Evolutionary conservation across 345 rosid genomes (phyloP), one percentile per base, ranked within the genome.

Genomic region (Rhodamnia argentea): DNA sequence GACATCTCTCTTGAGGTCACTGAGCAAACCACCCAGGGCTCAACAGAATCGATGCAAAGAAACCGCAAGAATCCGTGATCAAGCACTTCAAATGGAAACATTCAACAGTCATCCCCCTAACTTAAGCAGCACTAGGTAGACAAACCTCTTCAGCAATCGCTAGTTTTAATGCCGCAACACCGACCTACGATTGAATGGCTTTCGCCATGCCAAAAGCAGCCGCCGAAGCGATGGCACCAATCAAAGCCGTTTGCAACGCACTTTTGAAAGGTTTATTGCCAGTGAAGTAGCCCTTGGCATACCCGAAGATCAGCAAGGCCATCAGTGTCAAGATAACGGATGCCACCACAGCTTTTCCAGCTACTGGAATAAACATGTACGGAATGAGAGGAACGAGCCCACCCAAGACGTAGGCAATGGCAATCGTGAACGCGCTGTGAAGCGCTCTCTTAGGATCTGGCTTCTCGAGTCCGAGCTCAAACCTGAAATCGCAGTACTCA

Each of bases 381-480:
- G 99, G 99, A 51, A 86, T 5, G 24, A 97, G 93, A 22, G 99
- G 99, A 82, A 97, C 94, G 7, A 91, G 64, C 83, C 99, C 99
- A 4, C 99, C 99, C 86, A 94, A 81, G 5, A 95, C 86, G 82
- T 97, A 97, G 42, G 99, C 92, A 42, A 92, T 32, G 54, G 99
- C 94, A 23, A 93, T 93, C 2, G 94, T 93, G 64, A 93, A 52
- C 1, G 96, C 97, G n/a, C 99, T 97, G 44, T 92, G 93, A 0
- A 94, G 84, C 32, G 99, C 99, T 90, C 99, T 94, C 87, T 84
- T 91, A 53, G 99, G 99, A 85, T 96, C 94, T 5, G 99, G 99
- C 90, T 96, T 96, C 91, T 96, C 99, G 85, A 96, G 76, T 76
- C 99, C 99, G 20, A 97, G 90, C 85, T 97, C 99, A 86, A 97